Base-by-base conservation (phyloP, 768 basidiomycete species). In the Agaricus bisporus region DNA sequence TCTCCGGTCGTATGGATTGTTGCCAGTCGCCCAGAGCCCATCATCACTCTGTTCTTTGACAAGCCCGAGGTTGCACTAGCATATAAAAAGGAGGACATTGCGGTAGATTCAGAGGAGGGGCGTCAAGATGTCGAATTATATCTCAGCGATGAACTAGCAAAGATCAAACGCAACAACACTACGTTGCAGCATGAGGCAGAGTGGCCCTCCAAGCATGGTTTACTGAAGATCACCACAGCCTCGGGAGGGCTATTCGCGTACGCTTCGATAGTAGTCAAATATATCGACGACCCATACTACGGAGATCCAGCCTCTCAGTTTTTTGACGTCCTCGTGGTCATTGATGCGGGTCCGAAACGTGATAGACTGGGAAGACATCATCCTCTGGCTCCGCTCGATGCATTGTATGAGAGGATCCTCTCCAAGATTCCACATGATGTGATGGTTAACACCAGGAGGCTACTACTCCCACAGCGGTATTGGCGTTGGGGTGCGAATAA, bases 181-280 rank as follows among this genome's bases (percentile, higher is more conserved):
- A 29, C 26, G 18, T 2, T 22, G 1, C 28, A 8, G 8, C 11
- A 7, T 3, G 8, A 12, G 8, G 15, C 49, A 2, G 32, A 41
- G 9, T 68, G 65, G 66, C 65, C 65, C 1, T 5, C 49, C 7
- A 14, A 43, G 1, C 42, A 52, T 8, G 41, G 54, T 3, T 32
- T 63, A 3, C 38, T 57, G 5, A 20, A 12, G 0, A 51, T 68
- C 1, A 56, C 60, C 0, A 14, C 56, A 3, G 63, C 58, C 17
- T 58, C 66, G 3, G 59, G 56, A 4, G 63, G 65, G 10, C 59
- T 59, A 41, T 67, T 66, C 41, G 61, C 67, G 25, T 67, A 65
- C 29, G 61, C 58, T 2, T 56, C 63, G 0, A 63, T 61, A 5
- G 58, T 59, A 17, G 38, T 65, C 10, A 59, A 61, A n/a, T 66